Base-by-base conservation (phyloP, 2,329 filamentous ascomycete genomes). In the Penicillium olsonii region DNA sequence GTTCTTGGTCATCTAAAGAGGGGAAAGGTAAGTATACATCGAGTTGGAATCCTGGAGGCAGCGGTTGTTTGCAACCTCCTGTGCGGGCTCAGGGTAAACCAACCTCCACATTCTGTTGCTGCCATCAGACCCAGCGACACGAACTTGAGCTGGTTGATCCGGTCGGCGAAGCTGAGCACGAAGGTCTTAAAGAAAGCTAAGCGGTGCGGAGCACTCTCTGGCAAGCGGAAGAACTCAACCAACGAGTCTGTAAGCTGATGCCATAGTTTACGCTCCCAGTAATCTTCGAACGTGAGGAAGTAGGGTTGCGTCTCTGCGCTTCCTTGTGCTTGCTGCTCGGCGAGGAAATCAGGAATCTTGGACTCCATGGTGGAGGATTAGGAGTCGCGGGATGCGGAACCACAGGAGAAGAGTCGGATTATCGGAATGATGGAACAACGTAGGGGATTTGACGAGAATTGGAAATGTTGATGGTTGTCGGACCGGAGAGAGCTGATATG, bases 241-340 rank as follows among this genome's bases (percentile, higher is more conserved):
- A 99, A 83, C 45, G 87, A 80, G 68, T 96, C 88, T 29, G 94
- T 99, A 61, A 99, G 87, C 76, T 99, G 92, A 78, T 99, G 94
- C 94, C 94, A 99, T 75, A 99, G 83, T 78, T 96, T 96, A 66
- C 92, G 87, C 79, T 99, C 94, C 94, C 94, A 99, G 68, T 85
- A 89, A 70, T 95, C 91, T 78, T 99, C 94, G 60, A 99, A 96
- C 65, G 87, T 84, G 64, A 99, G 82, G 72, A 96, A 89, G 66
- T 89, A 84, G 65, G 87, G 83, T 75, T 96, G 92, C 45, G 95
- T 83, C 71, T 95, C 88, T 62, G 91, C 88, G 44, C 91, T 88
- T 65, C 91, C 89, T 70, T 85, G 79, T 68, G 96, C 90, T 70
- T 91, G 88, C 82, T 95, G 89, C 63, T 95, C 87, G 54, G 85